Evolutionary conservation across 306 rosid species (phyloP).

Genomic region (Vachellia pachyceras): DNA sequence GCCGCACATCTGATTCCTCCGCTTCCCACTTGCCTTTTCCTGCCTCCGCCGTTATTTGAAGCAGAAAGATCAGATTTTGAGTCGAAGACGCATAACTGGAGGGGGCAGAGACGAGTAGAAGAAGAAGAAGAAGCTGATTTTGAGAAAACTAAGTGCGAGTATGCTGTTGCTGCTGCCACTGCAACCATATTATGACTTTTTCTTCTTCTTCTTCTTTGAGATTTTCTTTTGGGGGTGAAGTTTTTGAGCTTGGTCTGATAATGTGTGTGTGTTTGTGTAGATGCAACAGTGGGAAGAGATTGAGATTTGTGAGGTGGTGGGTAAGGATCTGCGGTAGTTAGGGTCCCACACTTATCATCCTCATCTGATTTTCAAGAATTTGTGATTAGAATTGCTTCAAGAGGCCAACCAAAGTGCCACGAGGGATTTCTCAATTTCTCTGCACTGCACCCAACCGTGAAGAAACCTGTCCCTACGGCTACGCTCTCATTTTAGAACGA

Average conservation of each 20-base stretch:
- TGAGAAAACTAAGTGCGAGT: constrained; percentile 63
- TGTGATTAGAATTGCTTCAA: constrained; percentile 40
- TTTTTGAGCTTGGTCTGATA: not conserved
- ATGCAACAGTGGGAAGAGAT: constrained; percentile 1
- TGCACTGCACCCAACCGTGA: too few species aligned
- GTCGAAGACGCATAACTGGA: constrained; percentile 58
- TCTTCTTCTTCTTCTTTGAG: not conserved
- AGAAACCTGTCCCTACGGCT: not conserved
- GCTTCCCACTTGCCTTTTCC: constrained; percentile 40
- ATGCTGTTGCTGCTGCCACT: constrained; percentile 62
- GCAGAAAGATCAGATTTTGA: constrained; percentile 48
- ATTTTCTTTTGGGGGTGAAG: not conserved
- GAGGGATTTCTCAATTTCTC: not conserved
- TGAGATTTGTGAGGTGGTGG: constrained; percentile 46
- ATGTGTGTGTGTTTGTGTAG: not conserved
- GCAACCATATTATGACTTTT: constrained; percentile 56
- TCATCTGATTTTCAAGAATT: constrained; percentile 30
- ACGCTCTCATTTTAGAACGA: not conserved
- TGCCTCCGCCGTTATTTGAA: constrained; percentile 16
- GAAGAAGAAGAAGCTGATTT: constrained; percentile 31
- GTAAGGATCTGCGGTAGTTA: constrained; percentile 32
- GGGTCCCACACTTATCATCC: constrained; percentile 58
- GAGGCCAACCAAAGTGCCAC: not conserved
- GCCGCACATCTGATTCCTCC: constrained; percentile 73
- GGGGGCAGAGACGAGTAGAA: constrained; percentile 59